These are phyloP conservation scores for Echinosophora koreensis DNA, from an alignment of 306 rosid genomes.

Conservation along the genomic window DNA sequence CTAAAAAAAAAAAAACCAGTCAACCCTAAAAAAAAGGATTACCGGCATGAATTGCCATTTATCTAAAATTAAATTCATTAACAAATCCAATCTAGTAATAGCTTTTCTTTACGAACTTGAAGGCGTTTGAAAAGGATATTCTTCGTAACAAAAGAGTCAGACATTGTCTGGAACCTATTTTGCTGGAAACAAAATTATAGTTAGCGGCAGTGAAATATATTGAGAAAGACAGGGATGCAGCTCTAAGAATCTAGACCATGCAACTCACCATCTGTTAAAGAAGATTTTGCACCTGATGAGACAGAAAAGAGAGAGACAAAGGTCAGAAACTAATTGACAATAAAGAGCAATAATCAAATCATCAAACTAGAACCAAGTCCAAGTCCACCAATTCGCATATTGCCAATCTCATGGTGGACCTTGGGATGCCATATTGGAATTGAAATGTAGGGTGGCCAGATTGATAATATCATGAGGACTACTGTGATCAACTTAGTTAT, in stretches of 20 bases:
- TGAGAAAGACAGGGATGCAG: conserved; percentile 34
- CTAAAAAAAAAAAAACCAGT: too few species aligned
- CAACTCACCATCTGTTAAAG: conserved; percentile 97
- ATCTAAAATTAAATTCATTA: conserved; percentile 23
- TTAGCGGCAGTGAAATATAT: conserved; percentile 44
- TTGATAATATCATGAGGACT: background rate
- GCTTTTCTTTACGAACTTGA: conserved; percentile 17
- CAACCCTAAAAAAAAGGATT: background rate
- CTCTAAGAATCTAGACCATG: conserved; percentile 27
- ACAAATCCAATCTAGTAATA: background rate
- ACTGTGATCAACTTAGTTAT: background rate
- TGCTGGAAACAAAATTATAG: conserved; percentile 65
- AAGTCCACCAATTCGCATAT: conserved; percentile 22
- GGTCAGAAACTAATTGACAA: conserved; percentile 34
- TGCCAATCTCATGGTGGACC: conserved; percentile 2
- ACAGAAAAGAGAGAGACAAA: background rate
- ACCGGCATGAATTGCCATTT: conserved; percentile 6
- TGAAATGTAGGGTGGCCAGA: background rate
- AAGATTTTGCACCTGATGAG: conserved; percentile 91
- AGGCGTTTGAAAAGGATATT: conserved; percentile 74
- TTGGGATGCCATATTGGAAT: conserved; percentile 7
- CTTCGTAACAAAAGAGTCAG: conserved; percentile 91
- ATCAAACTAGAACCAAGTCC: conserved; percentile 15
- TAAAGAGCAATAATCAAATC: conserved; percentile 23
- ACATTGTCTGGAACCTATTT: conserved; percentile 92